Evolutionary conservation across 208 protist species (phyloP).

Genomic region (Acanthamoeba culbertsoni): DNA sequence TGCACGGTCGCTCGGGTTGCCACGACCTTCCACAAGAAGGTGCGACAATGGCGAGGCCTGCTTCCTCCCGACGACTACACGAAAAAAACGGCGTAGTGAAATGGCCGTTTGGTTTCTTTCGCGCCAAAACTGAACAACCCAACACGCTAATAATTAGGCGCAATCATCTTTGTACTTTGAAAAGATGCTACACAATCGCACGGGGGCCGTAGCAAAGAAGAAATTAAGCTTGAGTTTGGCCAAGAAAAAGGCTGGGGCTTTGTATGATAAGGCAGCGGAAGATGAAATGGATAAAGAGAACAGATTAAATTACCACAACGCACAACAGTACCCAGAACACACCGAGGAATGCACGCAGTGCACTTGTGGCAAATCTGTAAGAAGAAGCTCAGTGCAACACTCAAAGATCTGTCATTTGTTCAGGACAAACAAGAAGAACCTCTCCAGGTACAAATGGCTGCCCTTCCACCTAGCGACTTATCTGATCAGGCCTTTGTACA

Average conservation of each 20-base stretch:
- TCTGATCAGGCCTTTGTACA: background rate
- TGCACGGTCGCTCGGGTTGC: background rate
- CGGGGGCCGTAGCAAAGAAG: background rate
- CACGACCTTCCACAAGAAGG: background rate
- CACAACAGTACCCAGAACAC: background rate
- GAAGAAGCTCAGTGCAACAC: background rate
- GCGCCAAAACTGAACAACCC: background rate
- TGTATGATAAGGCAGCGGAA: background rate
- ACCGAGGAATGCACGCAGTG: background rate
- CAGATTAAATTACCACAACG: background rate
- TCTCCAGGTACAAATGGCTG: background rate
- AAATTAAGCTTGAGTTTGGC: background rate
- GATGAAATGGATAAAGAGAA: conserved; percentile 20
- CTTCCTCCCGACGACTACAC: background rate
- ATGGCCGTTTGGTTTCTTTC: background rate
- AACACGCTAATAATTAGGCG: background rate
- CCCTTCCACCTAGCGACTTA: background rate
- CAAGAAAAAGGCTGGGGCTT: background rate
- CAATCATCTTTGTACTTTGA: background rate
- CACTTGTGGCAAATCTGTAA: background rate
- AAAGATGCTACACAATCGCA: background rate
- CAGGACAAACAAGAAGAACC: background rate
- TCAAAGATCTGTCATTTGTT: background rate
- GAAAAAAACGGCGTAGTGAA: background rate
- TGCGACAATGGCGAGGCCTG: background rate